Evolutionary conservation across 1,284 basidiomycete species (phyloP), one percentile per base, ranked within the genome.

Genomic region (Ustilago hordei): DNA sequence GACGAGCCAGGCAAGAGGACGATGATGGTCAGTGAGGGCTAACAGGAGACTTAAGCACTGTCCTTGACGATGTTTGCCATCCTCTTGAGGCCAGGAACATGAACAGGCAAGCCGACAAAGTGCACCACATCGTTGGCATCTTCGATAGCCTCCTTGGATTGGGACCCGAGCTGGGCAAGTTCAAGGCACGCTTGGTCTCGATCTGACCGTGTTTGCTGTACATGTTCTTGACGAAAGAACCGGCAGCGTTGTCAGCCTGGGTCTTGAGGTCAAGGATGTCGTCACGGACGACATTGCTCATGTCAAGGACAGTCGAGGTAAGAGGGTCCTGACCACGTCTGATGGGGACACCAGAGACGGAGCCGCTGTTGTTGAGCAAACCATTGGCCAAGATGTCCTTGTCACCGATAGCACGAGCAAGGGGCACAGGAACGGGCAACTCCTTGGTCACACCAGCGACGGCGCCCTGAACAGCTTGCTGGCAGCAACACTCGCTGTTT

Each of bases 141-240:
- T 31, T 50, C 3, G 13, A 32, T 4, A 3, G 47, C 64, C 15
- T 56, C 64, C 54, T 69, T 77, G 9, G 75, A 64, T 36, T 19
- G 2, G 75, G 75, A 6, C 75, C 70, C 1, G 66, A 19, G 15
- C 75, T 70, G 6, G 75, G 70, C 3, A 78, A 4, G 59, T 36
- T 60, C 31, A 70, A 32, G 1, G 56, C 66, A 17, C 64, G 43
- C 55, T 63, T 69, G 31, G 41, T 55, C 58, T 63, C 7, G 2
- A 68, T 54, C 47, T 72, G 59, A n/a, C 55, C 65, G 19, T 63
- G 57, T 31, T 75, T 60, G 31, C 52, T 52, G 64, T 77, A 77
- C 61, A 77, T 61, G 65, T 66, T 72, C 74, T 77, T 77, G 59
- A 64, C 66, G 64, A 77, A 77, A 8, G 41, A 55, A 4, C 66